Evolutionary conservation across 1,284 basidiomycete genomes (phyloP), one percentile per base, ranked within the genome.

Genomic region (Cutaneotrichosporon sp.): DNA sequence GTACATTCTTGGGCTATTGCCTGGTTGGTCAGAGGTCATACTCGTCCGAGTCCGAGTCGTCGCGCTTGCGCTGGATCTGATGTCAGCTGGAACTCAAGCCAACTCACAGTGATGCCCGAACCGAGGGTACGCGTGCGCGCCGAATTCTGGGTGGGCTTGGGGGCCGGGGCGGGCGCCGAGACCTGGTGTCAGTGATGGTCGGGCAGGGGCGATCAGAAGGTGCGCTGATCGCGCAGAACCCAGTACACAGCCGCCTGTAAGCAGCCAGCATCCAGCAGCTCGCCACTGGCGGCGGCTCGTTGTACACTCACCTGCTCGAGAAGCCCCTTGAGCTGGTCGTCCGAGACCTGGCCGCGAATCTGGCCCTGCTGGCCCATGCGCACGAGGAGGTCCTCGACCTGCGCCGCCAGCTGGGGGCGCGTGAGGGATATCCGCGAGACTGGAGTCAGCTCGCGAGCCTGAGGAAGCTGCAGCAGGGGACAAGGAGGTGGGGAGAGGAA

Each of bases 291-390:
- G 38, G 42, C 46, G 4, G n/a, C 16, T n/a, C 38, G 34, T 36
- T 1, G 26, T 26, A 26, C 21, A 68, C 73, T 70, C 69, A 94
- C 94, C 86, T 98, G 94, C 76, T 98, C 92, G 61, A 99, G 84
- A 21, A 99, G 82, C 42, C 89, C 89, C 73, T 98, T 96, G 64
- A 99, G 84, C 76, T 96, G 92, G 55, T 87, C 85, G 77, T 99
- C 96, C 31, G 86, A 89, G 51, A 99, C 89, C 61, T 89, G 85
- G 13, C 90, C 90, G 61, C 90, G 85, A 56, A 98, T 82, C 79
- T 97, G 94, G n/a, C 95, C 94, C 2, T 87, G 85, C 80, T 95
- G 92, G 8, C 90, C 94, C 92, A 97, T 95, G 50, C 91, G 86
- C 42, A 94, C 76, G 51, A 99, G 83, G 63, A 97, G 87, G 14